A percentile compares a stretch with the other conserved stretches of the same genome.
Conservation (phyloP, 2,329 filamentous ascomycete species). For the Colletotrichum abscissum region DNA sequence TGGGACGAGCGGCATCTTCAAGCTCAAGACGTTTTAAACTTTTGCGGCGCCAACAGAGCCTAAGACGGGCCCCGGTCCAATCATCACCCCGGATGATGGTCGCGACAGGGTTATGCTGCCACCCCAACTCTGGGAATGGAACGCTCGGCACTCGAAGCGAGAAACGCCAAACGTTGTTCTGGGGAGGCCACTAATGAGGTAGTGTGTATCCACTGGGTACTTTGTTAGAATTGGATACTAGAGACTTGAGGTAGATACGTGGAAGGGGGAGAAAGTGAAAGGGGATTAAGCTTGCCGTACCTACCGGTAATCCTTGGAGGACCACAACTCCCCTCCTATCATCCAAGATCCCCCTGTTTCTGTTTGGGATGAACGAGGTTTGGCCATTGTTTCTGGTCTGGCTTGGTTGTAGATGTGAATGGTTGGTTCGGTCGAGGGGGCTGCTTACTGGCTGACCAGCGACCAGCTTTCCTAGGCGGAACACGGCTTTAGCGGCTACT, state of each 20-base stretch:
- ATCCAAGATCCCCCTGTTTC: neutral
- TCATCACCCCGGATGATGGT: neutral
- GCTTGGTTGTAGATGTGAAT: neutral
- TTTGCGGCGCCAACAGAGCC: neutral
- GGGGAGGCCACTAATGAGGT: neutral
- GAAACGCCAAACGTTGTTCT: neutral
- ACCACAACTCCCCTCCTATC: neutral
- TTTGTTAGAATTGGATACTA: no score
- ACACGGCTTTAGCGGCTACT: neutral
- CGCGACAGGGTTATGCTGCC: neutral
- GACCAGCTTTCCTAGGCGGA: neutral
- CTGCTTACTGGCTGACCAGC: neutral
- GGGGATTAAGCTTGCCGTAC: neutral
- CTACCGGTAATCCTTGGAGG: neutral
- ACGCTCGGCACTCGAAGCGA: conserved; percentile 13
- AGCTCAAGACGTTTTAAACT: conserved; percentile 33
- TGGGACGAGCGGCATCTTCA: conserved; percentile 1
- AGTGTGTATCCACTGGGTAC: no score
- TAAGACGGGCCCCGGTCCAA: neutral
- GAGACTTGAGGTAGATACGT: neutral
- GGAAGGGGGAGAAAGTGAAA: no score
- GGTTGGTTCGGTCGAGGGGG: neutral
- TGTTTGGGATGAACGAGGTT: conserved; percentile 18
- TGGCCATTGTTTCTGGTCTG: neutral
- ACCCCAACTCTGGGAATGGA: neutral